Conservation (phyloP, 345 rosid genomes). For the Syzygium oleosum region DNA sequence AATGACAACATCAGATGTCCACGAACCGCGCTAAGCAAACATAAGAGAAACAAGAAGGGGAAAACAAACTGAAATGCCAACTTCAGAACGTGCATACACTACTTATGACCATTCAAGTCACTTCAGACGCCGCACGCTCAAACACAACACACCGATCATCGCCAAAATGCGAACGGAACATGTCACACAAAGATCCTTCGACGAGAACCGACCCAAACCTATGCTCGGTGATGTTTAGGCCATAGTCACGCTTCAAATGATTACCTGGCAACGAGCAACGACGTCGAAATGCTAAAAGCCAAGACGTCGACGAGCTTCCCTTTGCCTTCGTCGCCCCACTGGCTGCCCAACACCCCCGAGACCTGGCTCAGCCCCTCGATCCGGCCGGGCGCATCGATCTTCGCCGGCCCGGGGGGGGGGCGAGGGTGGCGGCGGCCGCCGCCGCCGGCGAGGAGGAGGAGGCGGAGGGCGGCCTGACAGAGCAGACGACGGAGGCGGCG, state of each 20-base stretch:
- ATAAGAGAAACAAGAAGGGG: not conserved
- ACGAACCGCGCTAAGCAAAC: not conserved
- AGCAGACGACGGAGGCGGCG: conserved; percentile 24
- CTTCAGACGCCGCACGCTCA: not conserved
- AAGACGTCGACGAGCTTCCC: conserved; percentile 96
- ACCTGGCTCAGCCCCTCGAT: conserved; percentile 79
- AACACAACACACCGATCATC: not conserved
- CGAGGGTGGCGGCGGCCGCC: conserved; percentile 29
- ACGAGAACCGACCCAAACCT: not conserved
- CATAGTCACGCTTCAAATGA: not conserved
- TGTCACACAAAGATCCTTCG: not conserved
- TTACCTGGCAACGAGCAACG: conserved; percentile 98
- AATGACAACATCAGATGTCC: not conserved
- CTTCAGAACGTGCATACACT: not conserved
- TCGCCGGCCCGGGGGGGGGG: conserved; percentile 25
- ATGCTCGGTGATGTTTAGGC: not conserved
- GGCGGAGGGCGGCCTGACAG: conserved; percentile 16
- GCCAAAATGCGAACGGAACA: not conserved
- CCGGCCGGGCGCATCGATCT: conserved; percentile 28
- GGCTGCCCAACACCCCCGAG: conserved; percentile 81
- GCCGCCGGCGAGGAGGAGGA: conserved; percentile 6
- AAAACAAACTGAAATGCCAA: not conserved
- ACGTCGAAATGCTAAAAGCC: conserved; percentile 73
- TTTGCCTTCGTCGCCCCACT: conserved; percentile 99
- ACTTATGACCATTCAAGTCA: not conserved